Evolutionary conservation across 305 asterid species (phyloP), one percentile per base, ranked within the genome.

Genomic region (Solanum hybrid): DNA sequence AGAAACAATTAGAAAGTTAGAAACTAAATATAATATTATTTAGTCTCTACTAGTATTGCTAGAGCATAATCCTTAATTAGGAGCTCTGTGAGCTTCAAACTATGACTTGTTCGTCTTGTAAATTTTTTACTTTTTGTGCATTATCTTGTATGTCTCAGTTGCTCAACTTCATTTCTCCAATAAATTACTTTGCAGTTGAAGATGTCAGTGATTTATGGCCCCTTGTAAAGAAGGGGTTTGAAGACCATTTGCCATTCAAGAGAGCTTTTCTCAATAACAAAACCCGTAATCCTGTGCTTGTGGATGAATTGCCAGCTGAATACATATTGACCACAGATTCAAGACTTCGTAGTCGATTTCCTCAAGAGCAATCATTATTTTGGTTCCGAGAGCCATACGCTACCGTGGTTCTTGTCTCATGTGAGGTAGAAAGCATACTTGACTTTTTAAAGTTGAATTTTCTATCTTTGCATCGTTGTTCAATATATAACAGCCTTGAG

Each of bases 151-250:
- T 3, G 28, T 28, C 8, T 34, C 22, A 84, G 40, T 84, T 20
- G 74, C 75, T 84, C 42, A 31, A 51, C 88, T 84, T 51, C 88
- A 51, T 84, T 31, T 79, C 34, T 31, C 33, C 88, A 51, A 31
- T 84, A 46, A 88, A 67, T 85, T 89, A 89, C 91, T 80, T 91
- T 89, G 86, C 95, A 98, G 99, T 98, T 92, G 99, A 98, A 96
- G 99, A 97, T 94, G 98, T 97, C 89, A 97, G 97, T 88, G 99
- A 98, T 91, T 93, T 96, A 92, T 98, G 99, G 99, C 99, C 99
- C 87, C 92, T 91, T 71, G 91, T 97, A 64, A 96, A 94, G 94
- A 93, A 92, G 90, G 98, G 92, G 26, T 98, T 97, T 89, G 98
- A 98, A 90, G 98, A 92, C 91, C 94, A 97, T 95, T 85, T 98